Conservation (phyloP, 495 filamentous ascomycete species). For the Aspergillus affinis region DNA sequence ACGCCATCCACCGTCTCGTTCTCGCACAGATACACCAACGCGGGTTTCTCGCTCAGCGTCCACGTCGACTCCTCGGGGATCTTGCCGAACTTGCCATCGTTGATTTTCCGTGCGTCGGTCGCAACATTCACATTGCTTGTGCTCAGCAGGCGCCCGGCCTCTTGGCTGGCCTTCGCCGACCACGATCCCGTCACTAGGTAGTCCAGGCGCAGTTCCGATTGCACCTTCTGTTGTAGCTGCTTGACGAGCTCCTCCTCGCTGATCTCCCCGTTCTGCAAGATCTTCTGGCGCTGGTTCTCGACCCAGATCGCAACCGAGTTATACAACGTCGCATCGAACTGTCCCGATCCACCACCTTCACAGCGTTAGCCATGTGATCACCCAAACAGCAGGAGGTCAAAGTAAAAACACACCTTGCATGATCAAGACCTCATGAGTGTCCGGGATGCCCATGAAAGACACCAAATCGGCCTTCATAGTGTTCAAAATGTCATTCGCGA, state of each 20-base stretch:
- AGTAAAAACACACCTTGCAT: slow-evolving; percentile 61
- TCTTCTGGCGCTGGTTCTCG: slow-evolving; percentile 44
- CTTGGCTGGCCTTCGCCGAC: slow-evolving; percentile 89
- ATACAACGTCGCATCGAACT: slow-evolving; percentile 78
- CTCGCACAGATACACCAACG: slow-evolving; percentile 87
- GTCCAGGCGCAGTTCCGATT: slow-evolving; percentile 71
- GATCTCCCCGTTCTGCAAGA: slow-evolving; percentile 36
- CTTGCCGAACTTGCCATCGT: slow-evolving; percentile 82
- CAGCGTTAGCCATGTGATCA: background rate
- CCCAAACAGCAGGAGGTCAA: background rate
- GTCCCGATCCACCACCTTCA: slow-evolving; percentile 66
- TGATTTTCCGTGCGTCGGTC: slow-evolving; percentile 64
- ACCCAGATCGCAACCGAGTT: slow-evolving; percentile 84
- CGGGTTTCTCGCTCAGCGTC: slow-evolving; percentile 69
- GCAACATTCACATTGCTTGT: slow-evolving; percentile 77
- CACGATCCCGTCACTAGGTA: slow-evolving; percentile 91
- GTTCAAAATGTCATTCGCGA: slow-evolving; percentile 69
- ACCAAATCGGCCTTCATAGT: slow-evolving; percentile 64
- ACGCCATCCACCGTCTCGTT: slow-evolving; percentile 87
- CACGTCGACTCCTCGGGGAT: slow-evolving; percentile 77
- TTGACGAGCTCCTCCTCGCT: slow-evolving; percentile 54
- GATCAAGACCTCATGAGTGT: slow-evolving; percentile 74
- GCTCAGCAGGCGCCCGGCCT: slow-evolving; percentile 74
- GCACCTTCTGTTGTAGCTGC: slow-evolving; percentile 60
- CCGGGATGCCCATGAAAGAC: slow-evolving; percentile 69